Conservation (phyloP, 179 eudicot genomes). For the Camellia oleifera region DNA sequence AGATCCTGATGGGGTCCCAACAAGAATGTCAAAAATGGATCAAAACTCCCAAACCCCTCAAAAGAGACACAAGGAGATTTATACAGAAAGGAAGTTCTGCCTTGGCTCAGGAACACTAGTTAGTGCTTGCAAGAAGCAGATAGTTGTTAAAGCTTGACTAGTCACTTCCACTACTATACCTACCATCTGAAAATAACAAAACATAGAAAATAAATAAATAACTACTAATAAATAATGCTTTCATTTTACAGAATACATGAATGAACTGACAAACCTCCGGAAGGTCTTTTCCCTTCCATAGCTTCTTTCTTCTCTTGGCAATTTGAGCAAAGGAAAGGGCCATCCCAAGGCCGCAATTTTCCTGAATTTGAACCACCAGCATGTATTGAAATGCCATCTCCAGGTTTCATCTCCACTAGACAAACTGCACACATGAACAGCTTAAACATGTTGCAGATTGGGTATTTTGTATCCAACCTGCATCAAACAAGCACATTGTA, state of each 20-base stretch:
- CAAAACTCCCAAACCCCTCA: slow-evolving; percentile 9
- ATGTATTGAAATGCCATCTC: slow-evolving; percentile 91
- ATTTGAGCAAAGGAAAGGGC: slow-evolving; percentile 89
- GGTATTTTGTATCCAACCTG: slow-evolving; percentile 89
- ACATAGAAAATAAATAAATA: not conserved
- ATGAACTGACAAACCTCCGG: slow-evolving; percentile 56
- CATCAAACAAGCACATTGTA: slow-evolving; percentile 20
- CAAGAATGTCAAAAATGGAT: slow-evolving; percentile 6
- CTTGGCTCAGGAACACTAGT: slow-evolving; percentile 14
- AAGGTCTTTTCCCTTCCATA: slow-evolving; percentile 97
- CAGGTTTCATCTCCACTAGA: slow-evolving; percentile 87
- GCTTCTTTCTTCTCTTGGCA: slow-evolving; percentile 97
- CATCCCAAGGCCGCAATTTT: slow-evolving; percentile 93
- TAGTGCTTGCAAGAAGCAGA: slow-evolving; percentile 11
- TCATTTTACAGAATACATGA: not conserved
- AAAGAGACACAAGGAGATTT: not conserved
- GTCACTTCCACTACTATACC: slow-evolving; percentile 81
- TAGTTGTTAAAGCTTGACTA: slow-evolving; percentile 28
- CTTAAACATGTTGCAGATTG: slow-evolving; percentile 94
- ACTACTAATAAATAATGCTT: not conserved
- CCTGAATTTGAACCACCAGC: slow-evolving; percentile 41
- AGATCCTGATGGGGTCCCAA: not conserved
- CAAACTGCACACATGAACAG: slow-evolving; percentile 93
- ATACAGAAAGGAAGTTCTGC: slow-evolving; percentile 7
- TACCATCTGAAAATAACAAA: slow-evolving; percentile 47